phyloP scores from a whole-genome alignment of 2,329 filamentous ascomycete genomes.

The Ascomycota sp. region DNA sequence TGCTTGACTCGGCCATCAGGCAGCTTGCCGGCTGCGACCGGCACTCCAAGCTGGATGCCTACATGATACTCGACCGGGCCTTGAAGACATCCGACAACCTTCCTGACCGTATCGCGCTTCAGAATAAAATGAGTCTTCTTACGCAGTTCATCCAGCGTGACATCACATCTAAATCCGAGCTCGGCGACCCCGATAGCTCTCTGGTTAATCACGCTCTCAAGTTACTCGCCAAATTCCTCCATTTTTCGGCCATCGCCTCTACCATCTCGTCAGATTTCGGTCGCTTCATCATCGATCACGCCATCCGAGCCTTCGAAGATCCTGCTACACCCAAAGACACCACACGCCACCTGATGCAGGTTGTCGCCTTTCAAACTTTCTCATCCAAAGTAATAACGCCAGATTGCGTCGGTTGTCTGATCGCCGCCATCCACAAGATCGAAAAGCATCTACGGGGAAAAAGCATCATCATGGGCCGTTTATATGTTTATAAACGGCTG shows the following conservation, averaged over 20 bases:
- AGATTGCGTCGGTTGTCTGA: slow-evolving; percentile 47
- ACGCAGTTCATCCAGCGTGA: slow-evolving; percentile 73
- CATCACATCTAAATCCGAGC: slow-evolving; percentile 38
- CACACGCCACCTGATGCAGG: slow-evolving; percentile 57
- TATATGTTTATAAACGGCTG: slow-evolving; percentile 61
- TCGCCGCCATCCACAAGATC: slow-evolving; percentile 51
- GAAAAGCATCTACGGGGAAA: slow-evolving; percentile 59
- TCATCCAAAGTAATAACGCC: slow-evolving; percentile 50
- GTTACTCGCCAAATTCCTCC: slow-evolving; percentile 57
- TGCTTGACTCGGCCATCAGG: slow-evolving; percentile 69
- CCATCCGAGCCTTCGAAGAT: slow-evolving; percentile 54
- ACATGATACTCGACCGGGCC: slow-evolving; percentile 55
- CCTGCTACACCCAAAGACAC: slow-evolving; percentile 52
- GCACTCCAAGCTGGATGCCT: slow-evolving; percentile 62
- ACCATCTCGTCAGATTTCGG: slow-evolving; percentile 62
- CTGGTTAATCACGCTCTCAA: slow-evolving; percentile 61
- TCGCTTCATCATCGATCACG: slow-evolving; percentile 60
- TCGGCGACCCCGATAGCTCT: slow-evolving; percentile 40
- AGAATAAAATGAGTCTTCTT: slow-evolving; percentile 56
- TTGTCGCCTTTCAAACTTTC: slow-evolving; percentile 67
- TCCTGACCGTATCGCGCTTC: slow-evolving; percentile 52
- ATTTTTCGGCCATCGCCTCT: slow-evolving; percentile 49
- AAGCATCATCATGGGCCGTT: slow-evolving; percentile 55
- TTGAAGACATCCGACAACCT: slow-evolving; percentile 68
- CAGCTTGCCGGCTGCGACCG: slow-evolving; percentile 59